These are phyloP conservation scores for Eimeria acervulina DNA, from an alignment of 169 alveolate genomes.

Conservation along the genomic window DNA sequence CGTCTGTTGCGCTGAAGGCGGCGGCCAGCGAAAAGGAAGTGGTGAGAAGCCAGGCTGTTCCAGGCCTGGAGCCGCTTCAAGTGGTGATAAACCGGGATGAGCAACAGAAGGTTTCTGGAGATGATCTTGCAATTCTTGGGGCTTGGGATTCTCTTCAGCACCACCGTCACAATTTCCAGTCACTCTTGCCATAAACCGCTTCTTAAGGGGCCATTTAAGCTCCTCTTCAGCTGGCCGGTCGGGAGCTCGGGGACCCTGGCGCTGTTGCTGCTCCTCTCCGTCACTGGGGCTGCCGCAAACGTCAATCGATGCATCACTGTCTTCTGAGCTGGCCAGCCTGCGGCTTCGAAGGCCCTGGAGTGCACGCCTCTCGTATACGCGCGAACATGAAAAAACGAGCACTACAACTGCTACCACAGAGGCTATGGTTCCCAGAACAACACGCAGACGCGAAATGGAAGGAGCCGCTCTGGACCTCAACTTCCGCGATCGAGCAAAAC, in stretches of 20 bases:
- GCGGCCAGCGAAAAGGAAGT: not conserved
- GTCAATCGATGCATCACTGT: not conserved
- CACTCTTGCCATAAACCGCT: not conserved
- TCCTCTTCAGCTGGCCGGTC: not conserved
- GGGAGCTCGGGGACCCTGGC: not conserved
- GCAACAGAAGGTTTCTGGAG: not conserved
- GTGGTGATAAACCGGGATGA: not conserved
- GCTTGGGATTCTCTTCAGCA: not conserved
- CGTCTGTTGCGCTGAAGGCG: not conserved
- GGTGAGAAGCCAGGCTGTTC: not conserved
- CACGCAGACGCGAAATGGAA: not conserved
- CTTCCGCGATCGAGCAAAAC: not conserved
- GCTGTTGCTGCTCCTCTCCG: not conserved
- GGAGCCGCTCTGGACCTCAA: not conserved
- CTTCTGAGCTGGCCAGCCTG: conserved; percentile 7
- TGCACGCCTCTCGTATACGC: not conserved
- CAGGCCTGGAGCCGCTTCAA: not conserved
- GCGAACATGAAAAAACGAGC: not conserved
- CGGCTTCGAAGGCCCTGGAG: not conserved
- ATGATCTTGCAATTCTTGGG: not conserved
- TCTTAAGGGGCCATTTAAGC: not conserved
- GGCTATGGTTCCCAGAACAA: not conserved
- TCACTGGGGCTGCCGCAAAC: not conserved
- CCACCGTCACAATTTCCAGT: not conserved
- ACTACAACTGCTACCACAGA: not conserved